These are phyloP conservation scores for Alnus rubra DNA, from an alignment of 306 rosid species.

Conservation along the genomic window DNA sequence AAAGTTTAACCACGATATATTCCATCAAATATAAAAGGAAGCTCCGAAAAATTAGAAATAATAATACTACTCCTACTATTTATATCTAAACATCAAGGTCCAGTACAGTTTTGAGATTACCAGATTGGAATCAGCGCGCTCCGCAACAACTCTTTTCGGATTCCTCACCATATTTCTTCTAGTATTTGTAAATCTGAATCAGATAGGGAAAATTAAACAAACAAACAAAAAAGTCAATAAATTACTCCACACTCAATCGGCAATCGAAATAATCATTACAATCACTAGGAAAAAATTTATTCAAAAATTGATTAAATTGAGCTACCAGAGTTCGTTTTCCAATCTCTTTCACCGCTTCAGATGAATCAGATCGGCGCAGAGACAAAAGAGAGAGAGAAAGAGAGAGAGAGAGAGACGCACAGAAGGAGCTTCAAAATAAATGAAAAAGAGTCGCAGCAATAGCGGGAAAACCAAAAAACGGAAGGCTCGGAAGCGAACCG, in stretches of 20 bases:
- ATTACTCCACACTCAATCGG: not conserved
- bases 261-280: too few species aligned
- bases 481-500: conserved; percentile 21
- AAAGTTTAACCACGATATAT: too few species aligned
- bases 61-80: not conserved
- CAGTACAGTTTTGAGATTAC: conserved; percentile 14
- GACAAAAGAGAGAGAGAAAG: conserved; percentile 18
- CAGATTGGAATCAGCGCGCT: conserved; percentile 38
- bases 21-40: too few species aligned
- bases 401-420: not conserved
- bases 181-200: not conserved
- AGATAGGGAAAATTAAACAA: not conserved
- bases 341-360: not conserved
- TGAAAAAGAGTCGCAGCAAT: not conserved
- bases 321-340: not conserved
- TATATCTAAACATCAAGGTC: not conserved
- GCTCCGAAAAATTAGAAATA: too few species aligned
- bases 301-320: not conserved
- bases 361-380: conserved; percentile 12
- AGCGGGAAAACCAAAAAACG: not conserved
- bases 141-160: conserved; percentile 36
- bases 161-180: conserved; percentile 43
- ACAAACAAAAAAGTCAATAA: conserved; percentile 2
- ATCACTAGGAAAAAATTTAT: not conserved
- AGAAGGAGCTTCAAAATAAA: not conserved